Evolutionary conservation across 495 filamentous ascomycete species (phyloP), one percentile per base, ranked within the genome.

Genomic region (Trichoderma orchidacearum): DNA sequence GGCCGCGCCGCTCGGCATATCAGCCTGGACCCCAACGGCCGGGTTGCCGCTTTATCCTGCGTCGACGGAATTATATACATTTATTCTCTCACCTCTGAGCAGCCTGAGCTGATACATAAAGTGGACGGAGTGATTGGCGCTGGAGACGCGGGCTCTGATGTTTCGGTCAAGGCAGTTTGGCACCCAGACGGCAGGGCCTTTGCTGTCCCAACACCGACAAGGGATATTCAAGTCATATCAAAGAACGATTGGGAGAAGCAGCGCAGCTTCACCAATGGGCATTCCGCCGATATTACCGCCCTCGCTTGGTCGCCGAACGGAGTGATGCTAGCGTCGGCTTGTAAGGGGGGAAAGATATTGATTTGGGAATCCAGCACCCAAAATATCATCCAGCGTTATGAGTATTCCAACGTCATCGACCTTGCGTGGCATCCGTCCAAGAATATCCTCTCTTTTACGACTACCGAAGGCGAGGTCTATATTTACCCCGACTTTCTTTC

Each of bases 141-240:
- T 41, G 68, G 93, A 0, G 90, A 97, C 54, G 79, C 81, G 1
- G 89, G 92, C 45, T 80, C 82, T 8, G 89, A 95, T 58, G 76
- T 80, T 3, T 92, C 83, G 60, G 83, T 89, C 9, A 80, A 80
- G 64, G 81, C 84, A 25, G 79, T 83, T 1, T 98, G 93, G 93
- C 92, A 96, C 72, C 94, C 94, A 0, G 94, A 97, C 64, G 92
- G 94, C 5, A 81, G 88, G 41, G 89, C 90, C 5, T 95, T 98
- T 69, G 89, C 89, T 9, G 83, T 84, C 0, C 83, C 90, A 0
- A 95, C 94, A 13, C 77, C 85, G 1, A 92, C 88, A 1, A 74
- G 85, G 64, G 90, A 96, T 60, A 84, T 97, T 21, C 84, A 92
- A 57, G 81, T 96, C 15, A 77, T 95, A 45, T 95, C 91, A 23